Conservation (phyloP, 2,329 filamentous ascomycete species). For the Rhexocercosporidium sp. region DNA sequence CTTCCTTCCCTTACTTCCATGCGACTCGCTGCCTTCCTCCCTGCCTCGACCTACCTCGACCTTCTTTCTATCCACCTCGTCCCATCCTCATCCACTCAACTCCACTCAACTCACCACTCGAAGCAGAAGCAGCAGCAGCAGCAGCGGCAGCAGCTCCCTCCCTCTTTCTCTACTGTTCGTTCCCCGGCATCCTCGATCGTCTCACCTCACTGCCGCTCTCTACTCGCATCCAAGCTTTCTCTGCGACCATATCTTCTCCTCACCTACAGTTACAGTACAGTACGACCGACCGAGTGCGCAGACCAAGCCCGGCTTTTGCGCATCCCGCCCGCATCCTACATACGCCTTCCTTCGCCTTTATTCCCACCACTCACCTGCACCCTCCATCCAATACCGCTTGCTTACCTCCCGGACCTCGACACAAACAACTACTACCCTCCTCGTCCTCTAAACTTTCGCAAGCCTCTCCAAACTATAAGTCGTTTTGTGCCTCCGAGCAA, state of each 20-base stretch:
- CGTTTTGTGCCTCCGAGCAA: conserved; percentile 13
- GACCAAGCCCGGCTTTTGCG: neutral
- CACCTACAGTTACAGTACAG: too few species aligned
- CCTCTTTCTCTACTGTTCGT: too few species aligned
- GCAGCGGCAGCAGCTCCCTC: too few species aligned
- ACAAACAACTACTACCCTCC: conserved; percentile 2
- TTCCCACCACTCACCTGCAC: neutral
- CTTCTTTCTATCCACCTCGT: neutral
- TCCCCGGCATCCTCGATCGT: too few species aligned
- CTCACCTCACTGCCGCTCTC: too few species aligned
- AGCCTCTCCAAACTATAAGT: conserved; percentile 7
- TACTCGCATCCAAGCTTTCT: neutral
- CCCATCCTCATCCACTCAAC: neutral
- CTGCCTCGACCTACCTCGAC: neutral
- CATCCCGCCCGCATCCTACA: neutral
- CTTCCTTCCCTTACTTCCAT: neutral
- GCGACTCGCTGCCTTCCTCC: neutral
- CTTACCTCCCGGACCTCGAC: neutral
- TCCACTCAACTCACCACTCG: too few species aligned
- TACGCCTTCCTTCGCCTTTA: neutral
- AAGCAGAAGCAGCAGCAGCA: too few species aligned
- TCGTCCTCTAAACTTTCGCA: neutral
- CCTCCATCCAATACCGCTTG: neutral
- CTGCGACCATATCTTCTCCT: too few species aligned
- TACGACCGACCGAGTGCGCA: neutral